Percentiles rank a stretch among this genome's conserved stretches.
Conservation (phyloP, 306 rosid genomes). For the Cercis canadensis region DNA sequence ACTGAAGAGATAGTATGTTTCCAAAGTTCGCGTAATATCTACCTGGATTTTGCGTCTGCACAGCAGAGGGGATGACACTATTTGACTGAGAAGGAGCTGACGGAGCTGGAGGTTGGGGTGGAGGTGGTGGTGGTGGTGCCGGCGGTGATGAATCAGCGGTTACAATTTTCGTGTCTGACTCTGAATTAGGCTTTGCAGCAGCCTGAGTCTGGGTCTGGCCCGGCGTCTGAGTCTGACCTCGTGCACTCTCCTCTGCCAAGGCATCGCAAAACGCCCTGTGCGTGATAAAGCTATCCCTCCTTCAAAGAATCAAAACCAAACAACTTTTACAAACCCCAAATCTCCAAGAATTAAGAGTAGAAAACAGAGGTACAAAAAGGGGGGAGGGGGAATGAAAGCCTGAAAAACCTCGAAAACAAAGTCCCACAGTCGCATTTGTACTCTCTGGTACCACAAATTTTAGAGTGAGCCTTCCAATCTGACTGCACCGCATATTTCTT, state of each 20-base stretch:
- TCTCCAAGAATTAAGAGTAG: not conserved
- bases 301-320: slow-evolving; percentile 39
- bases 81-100: slow-evolving; percentile 50
- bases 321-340: slow-evolving; percentile 40
- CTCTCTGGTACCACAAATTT: slow-evolving; percentile 88
- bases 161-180: slow-evolving; percentile 46
- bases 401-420: slow-evolving; percentile 64
- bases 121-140: not conserved
- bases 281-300: slow-evolving; percentile 95
- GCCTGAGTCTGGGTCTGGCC: slow-evolving; percentile 14
- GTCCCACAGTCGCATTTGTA: slow-evolving; percentile 96
- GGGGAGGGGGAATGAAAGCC: too few relatives aligned
- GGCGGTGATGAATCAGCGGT: slow-evolving; percentile 44
- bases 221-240: slow-evolving; percentile 49
- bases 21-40: slow-evolving; percentile 33
- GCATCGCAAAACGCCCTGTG: slow-evolving; percentile 97
- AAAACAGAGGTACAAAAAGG: not conserved
- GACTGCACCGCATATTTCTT: slow-evolving; percentile 97
- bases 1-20: slow-evolving; percentile 32
- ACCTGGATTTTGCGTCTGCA: slow-evolving; percentile 69
- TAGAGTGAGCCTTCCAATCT: slow-evolving; percentile 97
- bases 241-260: slow-evolving; percentile 76
- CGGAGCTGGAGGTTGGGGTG: slow-evolving; percentile 14
- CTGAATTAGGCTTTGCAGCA: slow-evolving; percentile 44
- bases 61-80: slow-evolving; percentile 42